These are phyloP conservation scores for Piloderma croceum DNA, from an alignment of 768 basidiomycete species.

Conservation along the genomic window DNA sequence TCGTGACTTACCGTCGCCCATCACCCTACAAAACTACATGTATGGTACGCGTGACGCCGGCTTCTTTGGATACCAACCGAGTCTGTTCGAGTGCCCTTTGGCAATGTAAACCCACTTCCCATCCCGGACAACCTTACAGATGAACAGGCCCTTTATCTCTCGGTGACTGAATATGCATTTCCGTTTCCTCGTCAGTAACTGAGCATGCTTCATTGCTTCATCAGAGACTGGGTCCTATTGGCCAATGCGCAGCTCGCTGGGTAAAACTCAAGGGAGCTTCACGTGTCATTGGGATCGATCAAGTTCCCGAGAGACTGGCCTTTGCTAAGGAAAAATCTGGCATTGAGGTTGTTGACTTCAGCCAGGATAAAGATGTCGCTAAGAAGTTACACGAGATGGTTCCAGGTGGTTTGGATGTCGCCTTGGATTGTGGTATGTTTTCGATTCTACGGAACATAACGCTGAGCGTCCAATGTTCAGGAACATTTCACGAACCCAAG, in stretches of 20 bases:
- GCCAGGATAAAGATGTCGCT: slow-evolving; percentile 38
- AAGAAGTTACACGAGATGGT: slow-evolving; percentile 54
- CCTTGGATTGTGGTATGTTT: slow-evolving; percentile 42
- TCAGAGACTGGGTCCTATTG: slow-evolving; percentile 64
- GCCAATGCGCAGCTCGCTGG: slow-evolving; percentile 55
- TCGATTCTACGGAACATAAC: background rate
- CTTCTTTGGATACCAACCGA: slow-evolving; percentile 69
- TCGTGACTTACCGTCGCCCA: background rate
- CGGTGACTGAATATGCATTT: too few relatives aligned
- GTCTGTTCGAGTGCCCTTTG: slow-evolving; percentile 67
- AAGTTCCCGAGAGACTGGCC: slow-evolving; percentile 46
- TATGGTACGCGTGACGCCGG: slow-evolving; percentile 67
- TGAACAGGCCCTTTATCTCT: slow-evolving; percentile 53
- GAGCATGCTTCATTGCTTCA: too few relatives aligned
- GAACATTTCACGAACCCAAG: slow-evolving; percentile 71
- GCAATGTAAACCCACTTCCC: slow-evolving; percentile 64
- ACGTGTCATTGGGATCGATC: slow-evolving; percentile 69
- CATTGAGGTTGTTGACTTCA: slow-evolving; percentile 58
- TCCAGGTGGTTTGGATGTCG: slow-evolving; percentile 60
- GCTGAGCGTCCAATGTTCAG: slow-evolving; percentile 14
- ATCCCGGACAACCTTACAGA: slow-evolving; percentile 62
- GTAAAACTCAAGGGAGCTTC: slow-evolving; percentile 62
- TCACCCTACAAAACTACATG: slow-evolving; percentile 48
- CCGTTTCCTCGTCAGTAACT: too few relatives aligned
- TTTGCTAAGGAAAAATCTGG: slow-evolving; percentile 39